These are phyloP conservation scores for Micractinium conductrix DNA, from an alignment of 139 green algal genomes.

Conservation along the genomic window DNA sequence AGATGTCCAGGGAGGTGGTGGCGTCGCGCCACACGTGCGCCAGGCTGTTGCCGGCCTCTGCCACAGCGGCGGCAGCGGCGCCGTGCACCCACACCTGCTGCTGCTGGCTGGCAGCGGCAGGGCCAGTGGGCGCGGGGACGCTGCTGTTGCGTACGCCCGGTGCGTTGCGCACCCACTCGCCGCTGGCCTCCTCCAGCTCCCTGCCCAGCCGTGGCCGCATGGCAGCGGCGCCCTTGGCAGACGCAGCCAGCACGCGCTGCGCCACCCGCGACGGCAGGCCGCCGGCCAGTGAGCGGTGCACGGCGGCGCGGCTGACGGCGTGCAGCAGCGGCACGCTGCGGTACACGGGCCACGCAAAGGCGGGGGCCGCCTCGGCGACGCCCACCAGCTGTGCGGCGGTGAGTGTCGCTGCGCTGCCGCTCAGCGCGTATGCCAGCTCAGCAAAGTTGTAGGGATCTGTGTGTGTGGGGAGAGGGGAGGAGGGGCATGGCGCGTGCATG, in stretches of 20 bases:
- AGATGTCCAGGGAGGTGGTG: not conserved
- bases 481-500: too few species aligned
- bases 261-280: not conserved
- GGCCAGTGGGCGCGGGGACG: not conserved
- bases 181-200: slow-evolving; percentile 7
- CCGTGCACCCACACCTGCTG: not conserved
- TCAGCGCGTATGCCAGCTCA: not conserved
- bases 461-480: not conserved
- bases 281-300: not conserved
- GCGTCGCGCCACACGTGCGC: not conserved
- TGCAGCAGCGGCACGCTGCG: slow-evolving; percentile 22
- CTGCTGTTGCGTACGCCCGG: not conserved
- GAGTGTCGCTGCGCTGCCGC: not conserved
- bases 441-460: slow-evolving; percentile 24
- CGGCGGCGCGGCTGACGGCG: slow-evolving; percentile 6
- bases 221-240: slow-evolving; percentile 2
- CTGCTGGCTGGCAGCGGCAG: not conserved
- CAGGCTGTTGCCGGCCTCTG: not conserved
- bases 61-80: not conserved
- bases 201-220: slow-evolving; percentile 13
- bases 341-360: slow-evolving; percentile 25
- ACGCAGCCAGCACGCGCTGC: slow-evolving; percentile 18
- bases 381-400: slow-evolving; percentile 10
- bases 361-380: not conserved
- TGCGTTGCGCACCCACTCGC: not conserved